Percentiles rank a stretch among this genome's conserved stretches.
phyloP scores from a whole-genome alignment of 179 eudicot species.

The Gypsophila paniculata region DNA sequence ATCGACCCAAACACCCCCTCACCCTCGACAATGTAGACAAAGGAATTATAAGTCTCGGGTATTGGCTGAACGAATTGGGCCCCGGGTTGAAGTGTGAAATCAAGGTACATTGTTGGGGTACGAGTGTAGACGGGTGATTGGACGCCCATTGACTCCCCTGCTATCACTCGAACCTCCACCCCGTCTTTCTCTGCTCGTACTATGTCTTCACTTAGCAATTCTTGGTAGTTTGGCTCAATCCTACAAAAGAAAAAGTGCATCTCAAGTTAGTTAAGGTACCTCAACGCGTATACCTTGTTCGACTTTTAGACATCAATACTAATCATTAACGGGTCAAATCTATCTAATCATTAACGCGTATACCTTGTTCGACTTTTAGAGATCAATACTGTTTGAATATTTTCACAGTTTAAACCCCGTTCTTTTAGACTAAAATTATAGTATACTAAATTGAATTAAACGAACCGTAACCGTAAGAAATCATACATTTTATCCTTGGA shows the following conservation, averaged over 20 bases:
- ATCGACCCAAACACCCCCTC: slow-evolving; percentile 64
- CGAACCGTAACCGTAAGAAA: too few species aligned
- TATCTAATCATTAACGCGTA: too few species aligned
- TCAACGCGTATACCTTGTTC: background rate
- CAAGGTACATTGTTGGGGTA: slow-evolving; percentile 58
- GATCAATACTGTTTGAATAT: too few species aligned
- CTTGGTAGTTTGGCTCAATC: slow-evolving; percentile 90
- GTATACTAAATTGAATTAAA: too few species aligned
- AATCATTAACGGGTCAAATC: background rate
- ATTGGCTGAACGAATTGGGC: slow-evolving; percentile 26
- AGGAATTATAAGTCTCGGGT: slow-evolving; percentile 38
- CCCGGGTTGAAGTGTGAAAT: slow-evolving; percentile 22
- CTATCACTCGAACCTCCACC: slow-evolving; percentile 66
- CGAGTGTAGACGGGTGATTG: slow-evolving; percentile 81
- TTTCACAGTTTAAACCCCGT: too few species aligned
- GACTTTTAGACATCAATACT: background rate
- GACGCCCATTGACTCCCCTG: slow-evolving; percentile 89
- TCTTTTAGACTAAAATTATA: too few species aligned
- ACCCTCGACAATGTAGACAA: slow-evolving; percentile 66
- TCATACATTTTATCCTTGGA: slow-evolving; percentile 83
- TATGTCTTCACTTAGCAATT: slow-evolving; percentile 55
- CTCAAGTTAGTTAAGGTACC: background rate
- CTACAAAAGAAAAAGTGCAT: slow-evolving; percentile 32
- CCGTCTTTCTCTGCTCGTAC: slow-evolving; percentile 56
- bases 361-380: too few species aligned